Conservation (phyloP, 148 eudicot genomes). For the Vaccinium vitisidaea region DNA sequence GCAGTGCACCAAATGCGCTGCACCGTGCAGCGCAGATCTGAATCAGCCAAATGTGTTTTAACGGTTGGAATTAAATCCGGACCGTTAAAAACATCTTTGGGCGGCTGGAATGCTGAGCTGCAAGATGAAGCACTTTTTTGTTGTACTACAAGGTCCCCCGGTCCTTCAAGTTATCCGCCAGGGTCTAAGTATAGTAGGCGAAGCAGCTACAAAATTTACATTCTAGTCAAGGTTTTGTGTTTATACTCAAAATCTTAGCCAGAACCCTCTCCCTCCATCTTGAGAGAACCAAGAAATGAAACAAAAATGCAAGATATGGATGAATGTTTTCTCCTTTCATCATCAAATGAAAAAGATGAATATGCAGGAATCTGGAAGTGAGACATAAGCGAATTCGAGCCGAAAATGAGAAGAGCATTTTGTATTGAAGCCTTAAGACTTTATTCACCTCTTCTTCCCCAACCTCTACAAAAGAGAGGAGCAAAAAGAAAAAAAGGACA, state of each 20-base stretch:
- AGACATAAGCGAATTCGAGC: not conserved
- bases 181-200: slow-evolving; percentile 14
- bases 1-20: too few species aligned
- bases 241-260: not conserved
- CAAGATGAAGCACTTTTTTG: too few species aligned
- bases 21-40: too few species aligned
- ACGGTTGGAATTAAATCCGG: too few species aligned
- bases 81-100: too few species aligned
- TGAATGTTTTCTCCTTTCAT: not conserved
- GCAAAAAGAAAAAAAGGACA: not conserved
- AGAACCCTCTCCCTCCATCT: not conserved
- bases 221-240: not conserved
- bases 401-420: slow-evolving; percentile 8
- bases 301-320: not conserved
- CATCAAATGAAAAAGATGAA: not conserved
- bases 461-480: slow-evolving; percentile 4
- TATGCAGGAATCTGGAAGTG: not conserved
- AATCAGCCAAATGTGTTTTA: too few species aligned
- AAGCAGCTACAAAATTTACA: slow-evolving; percentile 13
- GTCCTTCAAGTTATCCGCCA: too few species aligned
- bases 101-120: too few species aligned
- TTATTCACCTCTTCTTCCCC: slow-evolving; percentile 19
- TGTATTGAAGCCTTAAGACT: slow-evolving; percentile 10
- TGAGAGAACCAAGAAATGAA: not conserved
- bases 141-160: too few species aligned